Percentiles rank a stretch among this genome's conserved stretches.
These are phyloP conservation scores for Lepiota brunneoincarnata DNA, from an alignment of 768 basidiomycete species.

Conservation along the genomic window DNA sequence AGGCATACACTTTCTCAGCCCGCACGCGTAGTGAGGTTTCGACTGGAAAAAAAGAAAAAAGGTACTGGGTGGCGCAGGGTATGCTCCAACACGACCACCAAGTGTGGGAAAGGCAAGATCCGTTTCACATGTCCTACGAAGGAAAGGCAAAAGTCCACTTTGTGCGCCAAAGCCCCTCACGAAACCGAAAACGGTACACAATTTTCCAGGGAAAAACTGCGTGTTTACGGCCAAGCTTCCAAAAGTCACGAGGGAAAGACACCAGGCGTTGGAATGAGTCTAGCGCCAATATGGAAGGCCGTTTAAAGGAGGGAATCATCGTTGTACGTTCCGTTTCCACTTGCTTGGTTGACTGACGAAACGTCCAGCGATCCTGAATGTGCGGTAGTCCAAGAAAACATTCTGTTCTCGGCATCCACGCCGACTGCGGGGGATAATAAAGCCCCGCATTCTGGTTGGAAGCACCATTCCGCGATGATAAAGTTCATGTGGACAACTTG, in stretches of 20 bases:
- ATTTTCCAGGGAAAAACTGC: neutral
- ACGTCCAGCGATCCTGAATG: slow-evolving; percentile 1
- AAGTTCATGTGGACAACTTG: neutral
- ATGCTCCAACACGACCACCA: neutral
- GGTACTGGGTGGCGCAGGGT: neutral
- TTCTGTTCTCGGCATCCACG: neutral
- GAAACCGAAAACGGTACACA: neutral
- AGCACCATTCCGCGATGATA: neutral
- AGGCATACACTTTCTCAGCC: neutral
- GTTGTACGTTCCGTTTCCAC: slow-evolving; percentile 11
- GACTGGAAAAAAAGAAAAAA: neutral
- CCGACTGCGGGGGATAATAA: neutral
- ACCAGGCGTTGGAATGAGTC: slow-evolving; percentile 3
- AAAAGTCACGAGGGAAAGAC: slow-evolving; percentile 1
- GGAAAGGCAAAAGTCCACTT: slow-evolving; percentile 2
- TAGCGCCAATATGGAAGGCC: slow-evolving; percentile 8
- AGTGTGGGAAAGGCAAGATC: slow-evolving; percentile 1
- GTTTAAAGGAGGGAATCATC: slow-evolving; percentile 6
- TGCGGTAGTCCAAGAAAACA: neutral
- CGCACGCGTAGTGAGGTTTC: neutral
- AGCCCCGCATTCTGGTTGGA: neutral
- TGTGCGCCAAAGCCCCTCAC: neutral
- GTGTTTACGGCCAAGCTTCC: neutral
- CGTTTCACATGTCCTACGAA: neutral
- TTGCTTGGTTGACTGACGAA: slow-evolving; percentile 4